Percentiles rank a stretch among this genome's conserved stretches.
These are phyloP conservation scores for Candida morakotiae DNA, from an alignment of 805 yeast genomes.

Conservation along the genomic window DNA sequence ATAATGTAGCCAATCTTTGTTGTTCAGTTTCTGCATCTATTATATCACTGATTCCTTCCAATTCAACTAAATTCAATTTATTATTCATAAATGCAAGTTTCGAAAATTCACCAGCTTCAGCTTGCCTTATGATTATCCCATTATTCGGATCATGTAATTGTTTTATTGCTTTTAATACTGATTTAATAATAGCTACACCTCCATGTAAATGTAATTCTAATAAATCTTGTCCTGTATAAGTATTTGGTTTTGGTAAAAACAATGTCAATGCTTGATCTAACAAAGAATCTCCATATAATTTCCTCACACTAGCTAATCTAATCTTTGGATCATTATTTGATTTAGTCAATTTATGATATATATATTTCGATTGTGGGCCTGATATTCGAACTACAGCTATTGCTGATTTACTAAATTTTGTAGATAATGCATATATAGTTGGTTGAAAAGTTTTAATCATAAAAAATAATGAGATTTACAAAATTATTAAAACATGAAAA, in stretches of 20 bases:
- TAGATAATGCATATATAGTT: conserved; percentile 88
- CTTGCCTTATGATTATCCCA: conserved; percentile 58
- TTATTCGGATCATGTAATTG: conserved; percentile 42
- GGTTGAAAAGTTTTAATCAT: conserved; percentile 29
- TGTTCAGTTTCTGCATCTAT: conserved; percentile 93
- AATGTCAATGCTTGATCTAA: conserved; percentile 77
- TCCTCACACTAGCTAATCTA: conserved; percentile 55
- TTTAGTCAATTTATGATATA: conserved; percentile 46
- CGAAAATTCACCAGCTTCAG: conserved; percentile 93
- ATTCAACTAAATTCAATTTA: conserved; percentile 77
- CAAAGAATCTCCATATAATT: conserved; percentile 43
- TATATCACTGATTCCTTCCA: conserved; percentile 84
- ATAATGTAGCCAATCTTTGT: conserved; percentile 72
- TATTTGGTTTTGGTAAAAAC: conserved; percentile 65
- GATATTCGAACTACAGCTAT: conserved; percentile 81
- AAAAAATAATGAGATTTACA: background rate
- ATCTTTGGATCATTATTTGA: conserved; percentile 37
- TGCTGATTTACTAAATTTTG: conserved; percentile 78
- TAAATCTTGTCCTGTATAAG: conserved; percentile 91
- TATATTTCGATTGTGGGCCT: conserved; percentile 55
- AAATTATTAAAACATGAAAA: conserved; percentile 26
- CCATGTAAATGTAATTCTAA: conserved; percentile 93
- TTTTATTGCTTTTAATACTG: conserved; percentile 63
- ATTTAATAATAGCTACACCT: conserved; percentile 76
- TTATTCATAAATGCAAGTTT: conserved; percentile 82